A percentile compares a stretch with the other conserved stretches of the same genome.
phyloP scores from a whole-genome alignment of 495 filamentous ascomycete genomes.

The Penicillium mononematosum region DNA sequence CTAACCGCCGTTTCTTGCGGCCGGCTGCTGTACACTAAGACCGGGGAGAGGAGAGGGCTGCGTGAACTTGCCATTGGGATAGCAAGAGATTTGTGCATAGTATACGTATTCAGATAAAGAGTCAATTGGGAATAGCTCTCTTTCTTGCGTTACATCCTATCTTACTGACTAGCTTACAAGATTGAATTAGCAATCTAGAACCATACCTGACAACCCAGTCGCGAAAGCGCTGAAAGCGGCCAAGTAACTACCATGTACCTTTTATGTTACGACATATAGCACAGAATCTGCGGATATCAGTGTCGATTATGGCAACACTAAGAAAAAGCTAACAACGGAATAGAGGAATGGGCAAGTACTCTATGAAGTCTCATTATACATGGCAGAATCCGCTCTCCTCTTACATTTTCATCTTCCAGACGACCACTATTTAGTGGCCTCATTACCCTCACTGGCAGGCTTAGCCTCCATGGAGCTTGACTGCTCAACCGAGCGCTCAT shows the following conservation, averaged over 20 bases:
- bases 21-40: conserved; percentile 65
- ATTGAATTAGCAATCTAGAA: not conserved
- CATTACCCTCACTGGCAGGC: conserved; percentile 75
- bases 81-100: conserved; percentile 43
- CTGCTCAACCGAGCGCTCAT: conserved; percentile 62
- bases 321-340: conserved; percentile 17
- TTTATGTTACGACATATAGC: not conserved
- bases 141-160: conserved; percentile 18
- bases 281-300: conserved; percentile 1
- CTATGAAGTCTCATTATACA: conserved; percentile 30
- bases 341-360: conserved; percentile 20
- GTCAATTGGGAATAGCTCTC: conserved; percentile 38
- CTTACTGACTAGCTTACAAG: not conserved
- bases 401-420: conserved; percentile 17
- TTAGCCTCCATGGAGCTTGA: conserved; percentile 57
- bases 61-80: conserved; percentile 25
- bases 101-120: conserved; percentile 34
- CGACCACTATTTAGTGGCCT: conserved; percentile 52
- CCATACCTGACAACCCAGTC: not conserved
- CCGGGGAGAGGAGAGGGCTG: conserved; percentile 20
- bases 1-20: conserved; percentile 47
- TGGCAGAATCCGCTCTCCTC: conserved; percentile 17
- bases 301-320: conserved; percentile 10
- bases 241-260: not conserved
- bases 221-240: not conserved